A percentile compares a stretch with the other conserved stretches of the same genome.
Evolutionary conservation across 495 filamentous ascomycete species (phyloP).

Genomic region (Neurospora cerealis): DNA sequence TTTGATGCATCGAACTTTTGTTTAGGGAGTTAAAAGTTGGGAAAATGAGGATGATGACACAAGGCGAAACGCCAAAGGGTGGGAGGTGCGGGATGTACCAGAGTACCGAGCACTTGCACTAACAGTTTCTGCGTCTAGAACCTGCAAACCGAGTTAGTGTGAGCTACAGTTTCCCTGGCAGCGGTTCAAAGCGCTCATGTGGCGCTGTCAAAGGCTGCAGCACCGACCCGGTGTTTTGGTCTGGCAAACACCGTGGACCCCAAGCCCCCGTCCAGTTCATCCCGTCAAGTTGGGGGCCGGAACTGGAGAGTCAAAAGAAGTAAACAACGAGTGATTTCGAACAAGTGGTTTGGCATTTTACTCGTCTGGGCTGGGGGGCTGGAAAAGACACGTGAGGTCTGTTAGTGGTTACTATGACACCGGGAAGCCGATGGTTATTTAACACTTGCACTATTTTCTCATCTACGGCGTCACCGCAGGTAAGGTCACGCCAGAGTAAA

Average conservation of each 20-base stretch:
- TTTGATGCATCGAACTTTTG: not conserved
- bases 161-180: not conserved
- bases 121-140: not conserved
- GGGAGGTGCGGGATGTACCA: not conserved
- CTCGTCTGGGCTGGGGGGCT: not conserved
- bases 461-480: not conserved
- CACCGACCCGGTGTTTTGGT: not conserved
- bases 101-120: not conserved
- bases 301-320: not conserved
- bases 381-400: too few relatives aligned
- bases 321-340: not conserved
- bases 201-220: not conserved
- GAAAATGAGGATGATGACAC: not conserved
- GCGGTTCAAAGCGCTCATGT: not conserved
- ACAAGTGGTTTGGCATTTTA: not conserved
- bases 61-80: not conserved
- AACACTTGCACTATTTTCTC: not conserved
- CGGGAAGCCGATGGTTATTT: too few relatives aligned
- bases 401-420: too few relatives aligned
- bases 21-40: not conserved
- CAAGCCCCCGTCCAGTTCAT: not conserved
- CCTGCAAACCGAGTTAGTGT: not conserved
- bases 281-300: not conserved
- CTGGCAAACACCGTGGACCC: not conserved
- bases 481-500: not conserved